Evolutionary conservation across 208 protist species (phyloP).

Genomic region (Angomonas ambiguus): DNA sequence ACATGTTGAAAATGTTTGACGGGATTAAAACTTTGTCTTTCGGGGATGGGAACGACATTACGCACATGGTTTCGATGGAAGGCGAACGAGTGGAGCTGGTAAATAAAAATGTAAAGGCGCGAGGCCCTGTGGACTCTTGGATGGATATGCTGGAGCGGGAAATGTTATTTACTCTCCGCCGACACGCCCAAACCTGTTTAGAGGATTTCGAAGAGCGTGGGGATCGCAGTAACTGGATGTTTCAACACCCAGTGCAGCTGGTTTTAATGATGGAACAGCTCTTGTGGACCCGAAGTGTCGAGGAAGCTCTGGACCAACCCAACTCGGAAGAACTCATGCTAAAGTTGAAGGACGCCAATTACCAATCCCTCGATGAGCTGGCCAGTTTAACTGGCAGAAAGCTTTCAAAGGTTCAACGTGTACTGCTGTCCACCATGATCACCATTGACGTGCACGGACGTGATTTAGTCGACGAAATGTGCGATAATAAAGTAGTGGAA

Average conservation of each 20-base stretch:
- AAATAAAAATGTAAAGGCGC: conserved; percentile 93
- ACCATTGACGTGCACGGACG: conserved; percentile 97
- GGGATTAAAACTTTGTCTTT: conserved; percentile 89
- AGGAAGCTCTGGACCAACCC: conserved; percentile 75
- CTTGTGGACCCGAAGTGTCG: conserved; percentile 93
- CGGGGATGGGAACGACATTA: conserved; percentile 80
- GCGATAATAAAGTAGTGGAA: conserved; percentile 74
- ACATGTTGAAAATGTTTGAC: conserved; percentile 98
- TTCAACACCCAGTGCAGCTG: conserved; percentile 91
- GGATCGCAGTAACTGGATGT: conserved; percentile 90
- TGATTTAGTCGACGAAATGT: conserved; percentile 95
- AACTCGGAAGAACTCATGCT: conserved; percentile 74
- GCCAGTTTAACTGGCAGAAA: conserved; percentile 85
- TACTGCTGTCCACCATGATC: conserved; percentile 94
- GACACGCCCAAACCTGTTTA: conserved; percentile 83
- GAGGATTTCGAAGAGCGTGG: conserved; percentile 78
- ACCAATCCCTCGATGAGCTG: conserved; percentile 86
- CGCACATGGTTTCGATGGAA: conserved; percentile 90
- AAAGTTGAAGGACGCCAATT: conserved; percentile 67
- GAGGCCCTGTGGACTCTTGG: conserved; percentile 95
- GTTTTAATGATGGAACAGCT: conserved; percentile 94
- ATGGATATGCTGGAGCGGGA: conserved; percentile 92
- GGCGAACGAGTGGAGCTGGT: conserved; percentile 88
- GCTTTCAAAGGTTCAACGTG: conserved; percentile 90
- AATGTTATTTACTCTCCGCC: conserved; percentile 91